A percentile compares a stretch with the other conserved stretches of the same genome.
phyloP scores from a whole-genome alignment of 176 grass and related monocot genomes.

The Bothriochloa decipiens region DNA sequence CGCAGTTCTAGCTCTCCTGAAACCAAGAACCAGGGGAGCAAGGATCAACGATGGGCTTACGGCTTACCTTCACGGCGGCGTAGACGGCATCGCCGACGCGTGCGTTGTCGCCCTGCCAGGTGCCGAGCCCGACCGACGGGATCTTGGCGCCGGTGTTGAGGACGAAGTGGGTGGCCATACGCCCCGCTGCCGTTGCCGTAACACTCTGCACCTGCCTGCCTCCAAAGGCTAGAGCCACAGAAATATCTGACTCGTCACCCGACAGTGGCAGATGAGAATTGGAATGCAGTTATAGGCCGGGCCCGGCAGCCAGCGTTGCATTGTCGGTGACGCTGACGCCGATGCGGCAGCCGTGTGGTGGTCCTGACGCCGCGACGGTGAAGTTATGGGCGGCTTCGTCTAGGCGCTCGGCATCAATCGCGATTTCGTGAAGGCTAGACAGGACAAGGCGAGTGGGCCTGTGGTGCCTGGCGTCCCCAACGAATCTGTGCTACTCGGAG shows the following conservation, averaged over 20 bases:
- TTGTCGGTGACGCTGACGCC: too few species aligned
- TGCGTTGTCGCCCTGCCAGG: conserved; percentile 48
- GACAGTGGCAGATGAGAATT: background rate
- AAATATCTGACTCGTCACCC: background rate
- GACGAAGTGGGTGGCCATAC: conserved; percentile 54
- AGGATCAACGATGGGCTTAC: background rate
- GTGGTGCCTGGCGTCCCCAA: background rate
- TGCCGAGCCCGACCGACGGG: conserved; percentile 71
- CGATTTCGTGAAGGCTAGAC: background rate
- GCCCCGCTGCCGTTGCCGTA: background rate
- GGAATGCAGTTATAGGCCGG: background rate
- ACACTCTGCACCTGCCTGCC: background rate
- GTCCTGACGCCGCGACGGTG: background rate
- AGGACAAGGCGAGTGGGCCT: background rate
- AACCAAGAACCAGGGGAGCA: background rate
- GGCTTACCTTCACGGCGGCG: conserved; percentile 53
- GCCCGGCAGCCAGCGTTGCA: too few species aligned
- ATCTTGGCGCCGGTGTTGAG: conserved; percentile 71
- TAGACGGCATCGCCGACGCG: conserved; percentile 57
- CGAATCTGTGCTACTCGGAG: background rate
- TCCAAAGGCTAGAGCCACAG: background rate
- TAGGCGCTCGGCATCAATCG: background rate
- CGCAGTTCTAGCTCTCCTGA: too few species aligned
- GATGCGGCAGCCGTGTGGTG: too few species aligned
- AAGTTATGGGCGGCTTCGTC: background rate